Evolutionary conservation across 495 filamentous ascomycete species (phyloP).

Genomic region (Achaetomiella virescens): DNA sequence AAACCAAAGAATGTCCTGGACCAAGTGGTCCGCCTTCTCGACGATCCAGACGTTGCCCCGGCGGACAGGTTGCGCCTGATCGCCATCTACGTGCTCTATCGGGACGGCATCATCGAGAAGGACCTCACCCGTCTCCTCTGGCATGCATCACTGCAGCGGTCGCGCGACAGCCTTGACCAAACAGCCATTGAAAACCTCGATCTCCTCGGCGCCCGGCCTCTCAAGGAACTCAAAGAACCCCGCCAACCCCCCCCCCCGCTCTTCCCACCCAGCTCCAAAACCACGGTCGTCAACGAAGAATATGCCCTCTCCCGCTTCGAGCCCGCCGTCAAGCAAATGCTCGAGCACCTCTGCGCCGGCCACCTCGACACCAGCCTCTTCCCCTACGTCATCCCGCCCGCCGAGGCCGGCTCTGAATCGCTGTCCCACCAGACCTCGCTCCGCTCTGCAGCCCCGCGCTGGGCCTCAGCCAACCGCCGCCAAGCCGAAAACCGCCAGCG

Average conservation of each 20-base stretch:
- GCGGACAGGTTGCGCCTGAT: slow-evolving; percentile 79
- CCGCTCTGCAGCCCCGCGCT: slow-evolving; percentile 82
- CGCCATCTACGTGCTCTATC: slow-evolving; percentile 76
- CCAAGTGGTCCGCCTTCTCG: slow-evolving; percentile 76
- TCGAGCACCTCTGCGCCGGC: slow-evolving; percentile 64
- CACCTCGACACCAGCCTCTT: slow-evolving; percentile 66
- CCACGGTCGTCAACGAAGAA: slow-evolving; percentile 50
- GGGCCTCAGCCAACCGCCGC: slow-evolving; percentile 75
- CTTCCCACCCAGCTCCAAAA: slow-evolving; percentile 56
- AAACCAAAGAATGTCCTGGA: slow-evolving; percentile 85
- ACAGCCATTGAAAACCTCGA: slow-evolving; percentile 72
- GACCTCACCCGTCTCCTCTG: slow-evolving; percentile 80
- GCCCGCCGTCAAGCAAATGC: slow-evolving; percentile 66
- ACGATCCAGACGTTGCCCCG: slow-evolving; percentile 63
- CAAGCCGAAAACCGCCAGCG: slow-evolving; percentile 79
- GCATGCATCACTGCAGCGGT: slow-evolving; percentile 69
- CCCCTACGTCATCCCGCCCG: slow-evolving; percentile 70
- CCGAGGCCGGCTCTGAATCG: slow-evolving; percentile 49
- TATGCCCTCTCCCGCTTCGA: slow-evolving; percentile 65
- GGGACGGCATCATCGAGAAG: slow-evolving; percentile 78
- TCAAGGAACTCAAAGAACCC: slow-evolving; percentile 69
- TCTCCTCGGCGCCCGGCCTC: slow-evolving; percentile 69
- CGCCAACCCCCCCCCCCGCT: slow-evolving; percentile 57
- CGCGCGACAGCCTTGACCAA: slow-evolving; percentile 45
- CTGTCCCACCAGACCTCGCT: slow-evolving; percentile 65